Evolutionary conservation across 176 grass and related monocot species (phyloP), one percentile per base, ranked within the genome.

Genomic region (Triticum monococcum): DNA sequence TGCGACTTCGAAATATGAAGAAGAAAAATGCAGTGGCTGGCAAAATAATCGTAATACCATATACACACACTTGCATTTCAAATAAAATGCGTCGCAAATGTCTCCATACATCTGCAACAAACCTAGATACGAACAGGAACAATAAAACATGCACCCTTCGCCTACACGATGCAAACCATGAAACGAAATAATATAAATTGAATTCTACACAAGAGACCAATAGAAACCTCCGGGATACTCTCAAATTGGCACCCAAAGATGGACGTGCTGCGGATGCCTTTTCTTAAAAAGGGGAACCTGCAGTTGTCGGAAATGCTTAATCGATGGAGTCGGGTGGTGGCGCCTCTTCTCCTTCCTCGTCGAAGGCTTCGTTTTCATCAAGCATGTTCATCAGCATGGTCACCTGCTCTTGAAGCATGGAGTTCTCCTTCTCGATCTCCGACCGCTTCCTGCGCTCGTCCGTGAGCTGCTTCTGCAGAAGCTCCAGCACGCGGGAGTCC

Each of bases 301-400:
- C 57, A 68, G 16, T 10, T 76, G 5, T 48, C 1, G 56, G 16
- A 80, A 74, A 69, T 63, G 7, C 30, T 76, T 70, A 84, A 84
- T 84, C 69, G 20, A 88, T 71, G 12, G 81, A 64, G 12, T 91
- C 86, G 0, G 85, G 69, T 0, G 86, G 89, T 2, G 89, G 89
- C 36, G 40, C 89, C 62, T 91, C 89, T 77, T 91, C 89, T 54
- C 70, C 86, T 41, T 90, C 91, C 48, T 97, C 93, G 0, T 96
- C 92, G 8, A 87, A 76, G 20, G 40, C 79, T 67, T 91, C 81
- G 13, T 92, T 89, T 48, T 96, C 97, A 0, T 96, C 84, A 4
- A 99, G 68, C 89, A 99, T 93, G 84, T 56, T 94, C 92, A 89
- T 94, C 43, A 99, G 80, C 94, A 99, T 92, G 26, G 92, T 83